Base-by-base conservation (phyloP, 345 rosid species). In the Eucalyptus pauciflora region DNA sequence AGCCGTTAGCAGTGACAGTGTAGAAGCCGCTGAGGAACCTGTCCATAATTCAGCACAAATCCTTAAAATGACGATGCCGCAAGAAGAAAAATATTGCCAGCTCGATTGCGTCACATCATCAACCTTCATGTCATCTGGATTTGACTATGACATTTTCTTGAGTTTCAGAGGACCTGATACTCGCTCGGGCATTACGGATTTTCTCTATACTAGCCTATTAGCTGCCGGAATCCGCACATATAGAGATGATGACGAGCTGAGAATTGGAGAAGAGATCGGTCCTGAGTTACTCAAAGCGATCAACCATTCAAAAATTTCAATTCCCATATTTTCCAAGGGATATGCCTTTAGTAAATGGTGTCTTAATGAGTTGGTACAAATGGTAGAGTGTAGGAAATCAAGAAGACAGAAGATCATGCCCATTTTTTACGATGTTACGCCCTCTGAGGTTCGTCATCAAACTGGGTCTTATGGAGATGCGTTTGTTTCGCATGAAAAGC, bases 41-140 rank as follows among this genome's bases (percentile, higher is more conserved):
- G 41, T 7, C 41, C 37, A n/a, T 15, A 64, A 64, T n/a, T 64
- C 76, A 64, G 41, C 41, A n/a, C 10, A 64, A 64, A 14, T 64
- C 5, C 76, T 16, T n/a, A 5, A 64, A 29, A 64, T n/a, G 76
- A 64, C 0, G 10, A 14, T 64, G 37, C 17, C 0, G 10, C 18
- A 7, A 64, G 37, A n/a, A 15, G 37, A n/a, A 64, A 64, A 64
- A 7, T 7, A 8, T n/a, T n/a, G 10, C 41, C 20, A n/a, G 20
- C 76, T n/a, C 1, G 37, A 64, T n/a, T 33, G 41, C 2, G 4
- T n/a, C 3, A 4, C 10, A 14, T 64, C 76, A 7, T n/a, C 20
- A 14, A n/a, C 76, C 76, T 64, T 1, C 18, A 64, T 13, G 71
- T 29, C 71, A 64, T 64, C 71, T 64, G 9, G 71, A 64, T 64